These are phyloP conservation scores for Cladophialophora exuberans DNA, from an alignment of 2,329 filamentous ascomycete species.

Conservation along the genomic window DNA sequence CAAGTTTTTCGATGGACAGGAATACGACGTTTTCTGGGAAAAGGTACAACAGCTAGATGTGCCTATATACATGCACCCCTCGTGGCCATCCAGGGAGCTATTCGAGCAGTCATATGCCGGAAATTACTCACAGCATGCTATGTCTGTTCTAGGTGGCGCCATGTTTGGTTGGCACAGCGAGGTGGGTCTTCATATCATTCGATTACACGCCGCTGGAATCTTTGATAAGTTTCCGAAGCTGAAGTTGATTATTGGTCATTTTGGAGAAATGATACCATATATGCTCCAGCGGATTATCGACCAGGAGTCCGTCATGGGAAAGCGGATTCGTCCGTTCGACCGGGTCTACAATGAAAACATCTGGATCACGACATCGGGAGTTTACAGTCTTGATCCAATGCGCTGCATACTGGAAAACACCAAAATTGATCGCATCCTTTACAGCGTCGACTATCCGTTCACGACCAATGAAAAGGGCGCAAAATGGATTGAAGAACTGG, in stretches of 20 bases:
- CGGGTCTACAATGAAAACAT: slow-evolving; percentile 60
- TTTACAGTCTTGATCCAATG: slow-evolving; percentile 55
- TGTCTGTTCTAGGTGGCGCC: slow-evolving; percentile 18
- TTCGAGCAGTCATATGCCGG: slow-evolving; percentile 42
- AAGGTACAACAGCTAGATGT: slow-evolving; percentile 44
- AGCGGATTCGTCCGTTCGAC: slow-evolving; percentile 54
- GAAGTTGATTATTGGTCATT: slow-evolving; percentile 59
- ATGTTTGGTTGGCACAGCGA: slow-evolving; percentile 44
- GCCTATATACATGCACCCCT: slow-evolving; percentile 57
- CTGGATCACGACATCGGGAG: slow-evolving; percentile 61
- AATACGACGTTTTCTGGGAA: not conserved
- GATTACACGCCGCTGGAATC: slow-evolving; percentile 56
- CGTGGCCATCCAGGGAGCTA: slow-evolving; percentile 40
- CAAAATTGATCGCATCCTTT: slow-evolving; percentile 54
- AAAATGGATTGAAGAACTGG: slow-evolving; percentile 53
- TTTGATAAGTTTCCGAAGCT: slow-evolving; percentile 59
- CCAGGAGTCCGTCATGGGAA: slow-evolving; percentile 45
- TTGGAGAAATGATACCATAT: slow-evolving; percentile 58
- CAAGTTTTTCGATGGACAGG: not conserved
- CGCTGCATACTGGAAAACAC: slow-evolving; percentile 39
- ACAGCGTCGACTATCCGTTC: slow-evolving; percentile 63
- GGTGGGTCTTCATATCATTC: slow-evolving; percentile 40
- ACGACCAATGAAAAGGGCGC: slow-evolving; percentile 52
- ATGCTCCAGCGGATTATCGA: slow-evolving; percentile 49
- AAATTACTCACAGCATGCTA: slow-evolving; percentile 35